Percentiles rank a stretch among this genome's conserved stretches.
Evolutionary conservation across 2,329 filamentous ascomycete genomes (phyloP).

Genomic region (Rugonectria rugulosa): DNA sequence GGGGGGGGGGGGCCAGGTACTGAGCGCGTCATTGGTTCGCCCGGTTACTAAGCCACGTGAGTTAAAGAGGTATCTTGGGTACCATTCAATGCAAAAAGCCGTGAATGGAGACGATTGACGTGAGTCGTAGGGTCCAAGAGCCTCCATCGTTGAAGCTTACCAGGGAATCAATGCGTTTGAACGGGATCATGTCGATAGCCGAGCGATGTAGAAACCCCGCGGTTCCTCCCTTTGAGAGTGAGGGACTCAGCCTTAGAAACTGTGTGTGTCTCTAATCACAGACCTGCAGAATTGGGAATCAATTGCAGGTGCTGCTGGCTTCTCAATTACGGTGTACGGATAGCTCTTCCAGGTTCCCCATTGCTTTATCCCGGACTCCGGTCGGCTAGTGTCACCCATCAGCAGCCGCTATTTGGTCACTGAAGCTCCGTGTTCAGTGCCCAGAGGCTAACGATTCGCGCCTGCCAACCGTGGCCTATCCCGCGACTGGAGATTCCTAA

Average conservation of each 20-base stretch:
- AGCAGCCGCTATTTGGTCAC: conserved; percentile 2
- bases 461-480: conserved; percentile 18
- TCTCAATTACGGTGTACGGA: not conserved
- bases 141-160: not conserved
- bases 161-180: conserved; percentile 8
- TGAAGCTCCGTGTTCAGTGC: not conserved
- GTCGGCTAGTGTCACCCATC: conserved; percentile 2
- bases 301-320: too few relatives aligned
- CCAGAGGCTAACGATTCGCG: conserved; percentile 7
- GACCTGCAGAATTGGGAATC: conserved; percentile 13
- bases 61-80: not conserved
- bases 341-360: not conserved
- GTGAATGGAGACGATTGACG: not conserved
- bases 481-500: conserved; percentile 34
- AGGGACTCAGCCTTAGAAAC: conserved; percentile 11
- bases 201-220: conserved; percentile 3
- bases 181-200: not conserved
- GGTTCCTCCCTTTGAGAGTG: conserved; percentile 1
- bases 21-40: not conserved
- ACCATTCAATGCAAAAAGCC: not conserved
- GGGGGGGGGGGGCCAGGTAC: too few relatives aligned
- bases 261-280: not conserved
- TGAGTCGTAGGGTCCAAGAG: not conserved
- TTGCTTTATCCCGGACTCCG: not conserved
- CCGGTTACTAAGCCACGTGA: not conserved